Conservation (phyloP, 305 asterid species). For the Fraxinus platypoda region DNA sequence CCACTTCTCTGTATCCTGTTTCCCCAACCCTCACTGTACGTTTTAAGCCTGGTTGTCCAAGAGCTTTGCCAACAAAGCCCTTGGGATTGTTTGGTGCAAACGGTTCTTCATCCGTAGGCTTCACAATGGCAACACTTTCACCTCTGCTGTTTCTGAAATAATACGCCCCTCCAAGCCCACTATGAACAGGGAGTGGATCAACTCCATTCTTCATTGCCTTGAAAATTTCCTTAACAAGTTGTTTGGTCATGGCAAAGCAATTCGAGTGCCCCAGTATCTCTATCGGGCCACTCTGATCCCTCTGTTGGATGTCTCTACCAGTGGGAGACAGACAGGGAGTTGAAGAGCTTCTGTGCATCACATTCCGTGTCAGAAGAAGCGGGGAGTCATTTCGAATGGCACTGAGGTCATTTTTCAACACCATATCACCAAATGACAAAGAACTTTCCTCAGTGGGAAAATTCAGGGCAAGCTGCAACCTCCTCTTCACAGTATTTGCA, state of each 20-base stretch:
- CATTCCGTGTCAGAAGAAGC: slow-evolving; percentile 71
- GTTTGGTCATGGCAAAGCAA: slow-evolving; percentile 52
- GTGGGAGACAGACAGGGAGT: slow-evolving; percentile 96
- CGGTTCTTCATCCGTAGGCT: slow-evolving; percentile 98
- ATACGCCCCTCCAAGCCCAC: slow-evolving; percentile 99
- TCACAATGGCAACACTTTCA: slow-evolving; percentile 91
- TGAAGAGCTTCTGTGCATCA: slow-evolving; percentile 87
- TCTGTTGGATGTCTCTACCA: slow-evolving; percentile 77
- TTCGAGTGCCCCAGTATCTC: slow-evolving; percentile 78
- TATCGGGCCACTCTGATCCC: slow-evolving; percentile 79
- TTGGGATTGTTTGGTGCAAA: slow-evolving; percentile 95
- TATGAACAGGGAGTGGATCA: slow-evolving; percentile 70
- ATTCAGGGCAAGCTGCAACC: slow-evolving; percentile 80
- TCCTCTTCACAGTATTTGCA: slow-evolving; percentile 86
- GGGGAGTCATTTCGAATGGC: slow-evolving; percentile 80
- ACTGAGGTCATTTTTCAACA: slow-evolving; percentile 84
- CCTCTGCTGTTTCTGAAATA: slow-evolving; percentile 76
- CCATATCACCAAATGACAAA: slow-evolving; percentile 79
- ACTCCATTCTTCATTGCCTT: slow-evolving; percentile 81
- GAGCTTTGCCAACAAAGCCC: slow-evolving; percentile 92
- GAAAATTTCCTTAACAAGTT: slow-evolving; percentile 71
- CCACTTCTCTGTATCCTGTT: slow-evolving; percentile 93
- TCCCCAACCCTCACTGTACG: slow-evolving; percentile 91
- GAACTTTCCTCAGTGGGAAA: slow-evolving; percentile 89
- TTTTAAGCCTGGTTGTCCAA: slow-evolving; percentile 90